phyloP scores from a whole-genome alignment of 345 rosid species.

The Dipteronia dyeriana region DNA sequence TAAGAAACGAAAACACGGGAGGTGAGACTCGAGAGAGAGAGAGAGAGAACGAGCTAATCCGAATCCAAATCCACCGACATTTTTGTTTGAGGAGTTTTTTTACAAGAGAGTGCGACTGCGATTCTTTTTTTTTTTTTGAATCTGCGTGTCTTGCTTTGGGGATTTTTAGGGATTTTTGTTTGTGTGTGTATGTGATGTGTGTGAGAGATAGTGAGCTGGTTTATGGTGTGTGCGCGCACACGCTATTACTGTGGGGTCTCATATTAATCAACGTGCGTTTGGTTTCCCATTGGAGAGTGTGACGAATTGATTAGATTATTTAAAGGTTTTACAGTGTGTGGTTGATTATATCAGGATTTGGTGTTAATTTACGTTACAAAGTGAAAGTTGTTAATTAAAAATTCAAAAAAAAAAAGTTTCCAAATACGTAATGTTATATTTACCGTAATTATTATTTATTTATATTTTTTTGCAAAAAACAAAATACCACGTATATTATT shows the following conservation, averaged over 20 bases:
- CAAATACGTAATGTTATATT: too few species aligned
- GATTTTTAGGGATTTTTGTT: constrained; percentile 39
- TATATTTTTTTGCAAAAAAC: too few species aligned
- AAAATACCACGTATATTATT: too few species aligned
- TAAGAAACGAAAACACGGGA: background rate
- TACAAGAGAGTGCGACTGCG: background rate
- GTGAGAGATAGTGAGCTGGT: constrained; percentile 5
- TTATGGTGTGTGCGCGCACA: constrained; percentile 30
- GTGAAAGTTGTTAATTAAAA: too few species aligned
- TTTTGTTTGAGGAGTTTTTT: background rate
- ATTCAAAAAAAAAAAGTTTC: too few species aligned
- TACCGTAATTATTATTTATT: too few species aligned
- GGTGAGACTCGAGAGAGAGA: background rate
- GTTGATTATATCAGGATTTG: background rate
- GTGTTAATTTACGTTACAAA: too few species aligned
- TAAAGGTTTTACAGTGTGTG: background rate
- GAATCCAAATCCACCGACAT: constrained; percentile 13
- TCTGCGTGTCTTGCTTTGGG: constrained; percentile 20
- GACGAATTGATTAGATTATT: background rate
- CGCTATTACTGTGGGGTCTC: constrained; percentile 22
- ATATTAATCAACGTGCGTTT: constrained; percentile 24
- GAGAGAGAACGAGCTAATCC: constrained; percentile 20
- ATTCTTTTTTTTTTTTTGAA: constrained; percentile 19
- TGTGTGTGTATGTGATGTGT: background rate
- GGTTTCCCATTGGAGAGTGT: background rate